Evolutionary conservation across 805 yeast genomes (phyloP), one percentile per base, ranked within the genome.

Genomic region (Zygoascus bituminiphila): DNA sequence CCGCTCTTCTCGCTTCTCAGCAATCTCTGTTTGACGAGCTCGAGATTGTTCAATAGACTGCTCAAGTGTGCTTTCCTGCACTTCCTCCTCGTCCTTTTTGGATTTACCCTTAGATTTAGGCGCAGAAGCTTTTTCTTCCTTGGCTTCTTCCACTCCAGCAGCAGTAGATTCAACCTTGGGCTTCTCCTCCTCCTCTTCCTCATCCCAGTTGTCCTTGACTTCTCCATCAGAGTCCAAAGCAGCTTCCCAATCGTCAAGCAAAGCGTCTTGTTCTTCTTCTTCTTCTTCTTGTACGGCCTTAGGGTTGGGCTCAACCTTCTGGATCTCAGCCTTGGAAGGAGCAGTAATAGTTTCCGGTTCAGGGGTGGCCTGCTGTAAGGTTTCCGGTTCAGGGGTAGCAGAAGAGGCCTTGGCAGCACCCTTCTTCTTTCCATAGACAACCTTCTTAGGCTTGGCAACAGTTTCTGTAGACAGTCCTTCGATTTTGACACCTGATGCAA

Each of bases 241-340:
- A 45, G 78, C 82, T 49, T 88, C 96, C 96, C 96, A 88, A 63
- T 85, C 94, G 54, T 88, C 96, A 50, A 83, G 74, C 25, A 86
- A 69, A 12, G 74, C 81, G 25, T 77, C 84, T 10, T 76, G 81
- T 20, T 69, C 78, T 17, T 58, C 68, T 6, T 63, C 54, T 33
- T 56, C 54, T 14, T 33, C 59, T 17, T 49, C 56, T 14, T 31
- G 39, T 31, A 22, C 33, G 12, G 46, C 49, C 44, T 41, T 50
- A 45, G 55, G 37, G 47, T 45, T 48, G n/a, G 51, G 25, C 17
- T 31, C n/a, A 22, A 44, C 44, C 6, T 19, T 42, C 10, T 19
- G 47, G 10, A 20, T 48, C 26, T 37, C 44, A 12, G 10, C 43
- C 25, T 51, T 38, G 2, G 45, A 41, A 7, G 15, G 36, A 15